phyloP scores from a whole-genome alignment of 2,329 filamentous ascomycete species.

The Chrysoporthe deuterocubensis region DNA sequence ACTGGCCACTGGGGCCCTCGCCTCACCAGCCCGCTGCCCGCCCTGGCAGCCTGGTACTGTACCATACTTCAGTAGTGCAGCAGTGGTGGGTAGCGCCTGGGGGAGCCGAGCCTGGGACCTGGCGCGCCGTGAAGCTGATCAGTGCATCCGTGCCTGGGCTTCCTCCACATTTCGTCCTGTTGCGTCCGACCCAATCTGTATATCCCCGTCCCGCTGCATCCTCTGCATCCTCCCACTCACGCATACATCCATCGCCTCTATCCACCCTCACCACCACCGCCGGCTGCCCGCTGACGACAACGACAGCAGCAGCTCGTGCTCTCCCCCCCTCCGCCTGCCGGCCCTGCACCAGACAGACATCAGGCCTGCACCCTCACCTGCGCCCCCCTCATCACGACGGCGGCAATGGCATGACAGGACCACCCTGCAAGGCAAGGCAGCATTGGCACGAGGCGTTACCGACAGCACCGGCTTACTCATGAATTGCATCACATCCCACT shows the following conservation, averaged over 20 bases:
- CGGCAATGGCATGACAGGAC: constrained; percentile 13
- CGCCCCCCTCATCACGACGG: neutral
- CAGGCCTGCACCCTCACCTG: no score
- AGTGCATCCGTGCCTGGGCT: neutral
- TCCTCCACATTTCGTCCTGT: neutral
- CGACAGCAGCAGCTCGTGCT: neutral
- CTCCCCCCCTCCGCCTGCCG: no score
- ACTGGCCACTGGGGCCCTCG: neutral
- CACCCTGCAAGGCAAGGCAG: neutral
- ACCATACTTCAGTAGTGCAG: no score
- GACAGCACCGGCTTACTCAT: constrained; percentile 2
- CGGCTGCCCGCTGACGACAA: neutral
- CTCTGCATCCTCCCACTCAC: neutral
- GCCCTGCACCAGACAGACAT: no score
- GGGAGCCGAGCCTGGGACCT: no score
- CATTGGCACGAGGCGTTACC: constrained; percentile 19
- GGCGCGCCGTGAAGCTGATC: no score
- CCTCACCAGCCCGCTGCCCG: neutral
- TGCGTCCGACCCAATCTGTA: neutral
- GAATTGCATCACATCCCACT: constrained; percentile 17
- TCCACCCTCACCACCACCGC: neutral
- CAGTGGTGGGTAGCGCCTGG: no score
- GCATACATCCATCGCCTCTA: neutral
- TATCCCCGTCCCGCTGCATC: neutral
- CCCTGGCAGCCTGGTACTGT: neutral